Conservation (phyloP, 1,139 yeast species). For the Geotrichum citri-aurantii region DNA sequence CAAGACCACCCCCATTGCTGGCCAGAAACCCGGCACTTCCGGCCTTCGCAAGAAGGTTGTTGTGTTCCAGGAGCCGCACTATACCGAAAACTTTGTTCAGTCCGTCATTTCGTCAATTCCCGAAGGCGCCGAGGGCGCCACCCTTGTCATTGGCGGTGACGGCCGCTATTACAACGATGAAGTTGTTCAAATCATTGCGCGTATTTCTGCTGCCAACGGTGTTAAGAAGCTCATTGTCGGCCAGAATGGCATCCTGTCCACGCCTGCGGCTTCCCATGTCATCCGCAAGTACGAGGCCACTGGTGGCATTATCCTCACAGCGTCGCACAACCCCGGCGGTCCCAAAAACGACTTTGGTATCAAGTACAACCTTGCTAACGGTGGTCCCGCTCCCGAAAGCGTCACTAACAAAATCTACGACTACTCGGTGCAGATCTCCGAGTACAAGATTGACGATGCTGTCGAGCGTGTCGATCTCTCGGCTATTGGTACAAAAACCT, state of each 20-base stretch:
- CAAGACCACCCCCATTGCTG: constrained; percentile 70
- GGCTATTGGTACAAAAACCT: constrained; percentile 46
- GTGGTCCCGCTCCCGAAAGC: constrained; percentile 98
- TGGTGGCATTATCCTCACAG: constrained; percentile 94
- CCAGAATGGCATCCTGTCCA: constrained; percentile 78
- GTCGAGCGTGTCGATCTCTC: constrained; percentile 58
- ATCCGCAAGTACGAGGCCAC: constrained; percentile 75
- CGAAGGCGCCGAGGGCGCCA: constrained; percentile 70
- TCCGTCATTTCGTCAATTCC: constrained; percentile 82
- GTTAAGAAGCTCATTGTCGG: constrained; percentile 82
- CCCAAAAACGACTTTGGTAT: constrained; percentile 90
- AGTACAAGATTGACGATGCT: constrained; percentile 52
- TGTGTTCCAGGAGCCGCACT: constrained; percentile 73
- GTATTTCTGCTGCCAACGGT: constrained; percentile 88
- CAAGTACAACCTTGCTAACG: constrained; percentile 89
- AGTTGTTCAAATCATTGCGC: constrained; percentile 74
- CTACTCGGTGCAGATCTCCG: constrained; percentile 51
- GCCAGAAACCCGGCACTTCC: constrained; percentile 97
- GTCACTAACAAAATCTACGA: constrained; percentile 85
- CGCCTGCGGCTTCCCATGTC: constrained; percentile 93
- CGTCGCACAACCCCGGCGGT: constrained; percentile 99
- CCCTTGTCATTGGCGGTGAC: constrained; percentile 92
- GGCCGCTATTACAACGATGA: constrained; percentile 86
- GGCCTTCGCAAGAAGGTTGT: constrained; percentile 89
- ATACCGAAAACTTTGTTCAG: constrained; percentile 92